Base-by-base conservation (phyloP, 306 rosid genomes). In the Lupinus albus region DNA sequence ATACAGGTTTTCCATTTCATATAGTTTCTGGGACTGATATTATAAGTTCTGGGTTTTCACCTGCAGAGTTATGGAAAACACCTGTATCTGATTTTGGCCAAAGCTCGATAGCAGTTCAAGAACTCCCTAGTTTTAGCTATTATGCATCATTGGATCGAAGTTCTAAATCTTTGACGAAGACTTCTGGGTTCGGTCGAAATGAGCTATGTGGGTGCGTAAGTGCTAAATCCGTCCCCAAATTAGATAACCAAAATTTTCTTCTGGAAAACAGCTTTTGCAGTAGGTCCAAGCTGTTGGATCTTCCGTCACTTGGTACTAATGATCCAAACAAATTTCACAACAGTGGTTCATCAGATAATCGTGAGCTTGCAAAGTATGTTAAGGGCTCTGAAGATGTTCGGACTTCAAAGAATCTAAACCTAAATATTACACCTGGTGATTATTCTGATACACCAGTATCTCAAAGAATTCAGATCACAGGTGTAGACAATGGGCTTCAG, bases 351-450 rank as follows among this genome's bases (percentile, higher is more conserved):
- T 61, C 64, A 62, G 32, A 64, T 49, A 69, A 54, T 51, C 71
- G 69, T 68, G 80, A 72, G 72, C 51, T 60, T 39, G 2, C 39
- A 65, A 79, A 77, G 49, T 35, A 14, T 70, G 11, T 20, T 18
- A 36, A 53, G 60, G 72, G 20, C 59, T 74, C 80, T n/a, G 62
- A 44, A n/a, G 70, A 77, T 53, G 47, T 42, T 48, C 63, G 25
- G 65, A 47, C 75, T 44, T 28, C 16, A 8, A 72, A 72, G 44
- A 70, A 64, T 70, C 51, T 85, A 49, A 80, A 88, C 85, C 78
- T 85, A 74, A 88, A 85, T 81, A 60, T 76, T 10, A 28, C 59
- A 56, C 84, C 87, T 30, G 21, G 30, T 61, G 57, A 52, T 68
- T 78, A 42, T 72, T 69, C 69, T 20, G 83, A 79, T 51, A 48